A percentile compares a stretch with the other conserved stretches of the same genome.
These are phyloP conservation scores for Ascochyta pisi DNA, from an alignment of 2,329 filamentous ascomycete species.

Conservation along the genomic window DNA sequence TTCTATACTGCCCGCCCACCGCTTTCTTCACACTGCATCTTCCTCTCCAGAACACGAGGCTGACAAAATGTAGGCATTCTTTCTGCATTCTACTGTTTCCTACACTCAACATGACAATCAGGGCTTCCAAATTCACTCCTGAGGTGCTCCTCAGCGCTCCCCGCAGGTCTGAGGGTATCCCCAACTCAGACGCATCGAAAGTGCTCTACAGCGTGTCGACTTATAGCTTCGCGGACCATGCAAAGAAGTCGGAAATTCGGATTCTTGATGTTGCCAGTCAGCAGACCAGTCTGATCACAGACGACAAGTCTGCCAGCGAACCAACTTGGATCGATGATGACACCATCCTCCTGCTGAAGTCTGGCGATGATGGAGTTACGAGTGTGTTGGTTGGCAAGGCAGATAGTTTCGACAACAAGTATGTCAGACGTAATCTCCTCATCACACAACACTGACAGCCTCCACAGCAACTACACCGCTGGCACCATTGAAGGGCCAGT, in stretches of 20 bases:
- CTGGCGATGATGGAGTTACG: constrained; percentile 52
- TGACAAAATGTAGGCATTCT: constrained; percentile 19
- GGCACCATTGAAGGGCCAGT: constrained; percentile 56
- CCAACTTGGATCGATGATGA: constrained; percentile 78
- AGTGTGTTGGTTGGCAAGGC: constrained; percentile 44
- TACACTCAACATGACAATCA: constrained; percentile 67
- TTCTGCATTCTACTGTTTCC: background rate
- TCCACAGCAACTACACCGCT: constrained; percentile 48
- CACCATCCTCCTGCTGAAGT: constrained; percentile 64
- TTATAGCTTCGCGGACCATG: constrained; percentile 81
- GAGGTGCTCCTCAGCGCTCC: constrained; percentile 79
- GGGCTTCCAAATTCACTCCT: constrained; percentile 74
- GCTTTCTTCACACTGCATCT: constrained; percentile 13
- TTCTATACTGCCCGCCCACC: background rate
- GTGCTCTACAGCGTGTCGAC: constrained; percentile 73
- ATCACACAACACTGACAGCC: constrained; percentile 1
- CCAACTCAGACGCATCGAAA: constrained; percentile 71
- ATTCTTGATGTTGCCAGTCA: constrained; percentile 73
- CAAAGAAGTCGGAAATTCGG: constrained; percentile 71
- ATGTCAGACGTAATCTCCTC: constrained; percentile 5
- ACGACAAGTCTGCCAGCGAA: constrained; percentile 70
- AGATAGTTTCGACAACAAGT: constrained; percentile 44
- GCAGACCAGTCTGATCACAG: constrained; percentile 69
- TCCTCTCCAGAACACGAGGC: constrained; percentile 10
- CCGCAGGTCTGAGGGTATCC: constrained; percentile 71